A percentile compares a stretch with the other conserved stretches of the same genome.
These are phyloP conservation scores for Encephalitozoon cuniculi DNA, from an alignment of 371 early-diverging fungal genomes.

Conservation along the genomic window DNA sequence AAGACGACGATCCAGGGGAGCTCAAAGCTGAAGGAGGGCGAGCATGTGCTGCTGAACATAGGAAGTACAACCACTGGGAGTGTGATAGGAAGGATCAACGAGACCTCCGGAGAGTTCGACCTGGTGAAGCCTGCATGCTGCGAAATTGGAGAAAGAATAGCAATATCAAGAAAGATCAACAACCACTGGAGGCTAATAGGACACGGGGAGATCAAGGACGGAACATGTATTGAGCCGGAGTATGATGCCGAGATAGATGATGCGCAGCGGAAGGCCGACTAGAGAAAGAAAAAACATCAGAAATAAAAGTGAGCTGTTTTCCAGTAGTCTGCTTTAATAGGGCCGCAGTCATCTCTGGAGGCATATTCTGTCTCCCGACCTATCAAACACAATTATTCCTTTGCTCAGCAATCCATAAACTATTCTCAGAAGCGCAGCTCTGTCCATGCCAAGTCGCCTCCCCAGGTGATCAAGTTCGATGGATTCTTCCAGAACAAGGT, in stretches of 20 bases:
- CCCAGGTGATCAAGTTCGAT: neutral
- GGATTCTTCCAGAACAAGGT: neutral
- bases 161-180: constrained; percentile 88
- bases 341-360: neutral
- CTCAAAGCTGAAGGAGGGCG: constrained; percentile 75
- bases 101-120: constrained; percentile 75
- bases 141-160: constrained; percentile 90
- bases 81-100: constrained; percentile 76
- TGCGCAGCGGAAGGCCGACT: neutral
- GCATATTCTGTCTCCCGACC: constrained; percentile 5
- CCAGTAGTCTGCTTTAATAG: neutral
- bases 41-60: constrained; percentile 91
- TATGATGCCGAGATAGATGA: constrained; percentile 8
- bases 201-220: constrained; percentile 47
- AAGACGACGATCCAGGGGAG: constrained; percentile 83
- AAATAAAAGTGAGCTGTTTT: neutral
- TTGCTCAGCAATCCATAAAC: constrained; percentile 27
- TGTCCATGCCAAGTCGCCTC: neutral
- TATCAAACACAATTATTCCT: constrained; percentile 33
- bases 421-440: constrained; percentile 1
- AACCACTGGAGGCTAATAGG: constrained; percentile 77
- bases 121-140: constrained; percentile 90
- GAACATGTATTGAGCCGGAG: constrained; percentile 21
- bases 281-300: neutral
- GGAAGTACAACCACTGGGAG: constrained; percentile 96